Conservation (phyloP, 148 eudicot genomes). For the Amaranthus hypochondriacus region DNA sequence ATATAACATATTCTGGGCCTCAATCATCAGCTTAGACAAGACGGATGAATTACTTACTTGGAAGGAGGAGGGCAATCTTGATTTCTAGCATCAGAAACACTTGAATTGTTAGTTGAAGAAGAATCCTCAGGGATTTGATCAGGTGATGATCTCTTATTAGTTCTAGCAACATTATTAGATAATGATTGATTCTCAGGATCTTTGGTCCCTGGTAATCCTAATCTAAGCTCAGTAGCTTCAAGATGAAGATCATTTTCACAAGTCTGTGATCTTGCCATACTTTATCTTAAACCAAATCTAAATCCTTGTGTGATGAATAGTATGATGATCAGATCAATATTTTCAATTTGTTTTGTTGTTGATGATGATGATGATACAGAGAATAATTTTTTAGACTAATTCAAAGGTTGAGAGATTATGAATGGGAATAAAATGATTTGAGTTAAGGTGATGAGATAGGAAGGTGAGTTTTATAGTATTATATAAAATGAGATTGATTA, state of each 20-base stretch:
- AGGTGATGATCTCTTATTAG: slow-evolving; percentile 46
- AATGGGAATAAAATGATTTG: slow-evolving; percentile 3
- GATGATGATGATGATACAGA: background rate
- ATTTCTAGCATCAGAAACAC: slow-evolving; percentile 28
- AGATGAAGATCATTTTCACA: slow-evolving; percentile 36
- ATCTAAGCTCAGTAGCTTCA: slow-evolving; percentile 60
- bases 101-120: slow-evolving; percentile 30
- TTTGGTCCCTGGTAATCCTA: slow-evolving; percentile 56
- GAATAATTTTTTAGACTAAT: slow-evolving; percentile 16
- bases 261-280: slow-evolving; percentile 34
- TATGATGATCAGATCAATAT: background rate
- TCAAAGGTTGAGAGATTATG: slow-evolving; percentile 14
- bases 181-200: slow-evolving; percentile 24
- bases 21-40: background rate
- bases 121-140: slow-evolving; percentile 32
- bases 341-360: slow-evolving; percentile 7
- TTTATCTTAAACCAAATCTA: slow-evolving; percentile 6
- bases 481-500: slow-evolving; percentile 16
- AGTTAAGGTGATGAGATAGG: slow-evolving; percentile 24
- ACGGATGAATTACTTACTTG: slow-evolving; percentile 43
- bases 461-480: slow-evolving; percentile 20
- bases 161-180: slow-evolving; percentile 7
- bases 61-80: slow-evolving; percentile 42
- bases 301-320: slow-evolving; percentile 14
- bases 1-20: background rate